Evolutionary conservation across 495 filamentous ascomycete genomes (phyloP).

Genomic region (Thozetella sp.): DNA sequence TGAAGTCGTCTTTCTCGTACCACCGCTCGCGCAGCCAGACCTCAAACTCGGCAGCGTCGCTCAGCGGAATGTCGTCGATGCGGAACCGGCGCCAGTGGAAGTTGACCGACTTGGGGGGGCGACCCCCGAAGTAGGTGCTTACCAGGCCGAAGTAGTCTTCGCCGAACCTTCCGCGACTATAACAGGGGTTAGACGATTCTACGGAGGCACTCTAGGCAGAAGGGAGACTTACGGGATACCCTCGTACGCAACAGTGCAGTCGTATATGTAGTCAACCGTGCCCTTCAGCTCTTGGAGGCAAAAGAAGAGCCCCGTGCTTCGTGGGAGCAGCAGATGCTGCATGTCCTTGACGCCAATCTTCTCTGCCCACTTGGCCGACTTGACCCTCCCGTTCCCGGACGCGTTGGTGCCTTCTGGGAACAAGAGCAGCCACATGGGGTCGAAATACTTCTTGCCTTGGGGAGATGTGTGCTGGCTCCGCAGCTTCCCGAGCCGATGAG

Average conservation of each 20-base stretch:
- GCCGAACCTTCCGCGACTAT: constrained; percentile 71
- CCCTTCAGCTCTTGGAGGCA: constrained; percentile 71
- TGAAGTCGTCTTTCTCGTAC: constrained; percentile 77
- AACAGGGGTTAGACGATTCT: too few relatives aligned
- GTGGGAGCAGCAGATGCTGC: constrained; percentile 69
- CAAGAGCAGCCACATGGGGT: constrained; percentile 86
- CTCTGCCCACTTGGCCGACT: constrained; percentile 68
- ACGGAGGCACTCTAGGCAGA: too few relatives aligned
- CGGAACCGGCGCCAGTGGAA: constrained; percentile 81
- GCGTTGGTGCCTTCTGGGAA: constrained; percentile 86
- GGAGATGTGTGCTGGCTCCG: constrained; percentile 54
- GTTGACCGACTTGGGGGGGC: constrained; percentile 80
- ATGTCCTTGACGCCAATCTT: constrained; percentile 68
- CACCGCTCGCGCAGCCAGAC: constrained; percentile 75
- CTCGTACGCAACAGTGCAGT: constrained; percentile 85
- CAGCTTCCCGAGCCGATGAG: constrained; percentile 69
- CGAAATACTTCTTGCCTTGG: constrained; percentile 50
- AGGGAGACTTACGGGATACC: constrained; percentile 72
- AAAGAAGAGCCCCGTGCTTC: constrained; percentile 76
- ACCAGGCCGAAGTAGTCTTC: constrained; percentile 76
- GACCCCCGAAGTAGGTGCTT: constrained; percentile 74
- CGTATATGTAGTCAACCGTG: constrained; percentile 80
- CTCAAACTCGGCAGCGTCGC: constrained; percentile 64
- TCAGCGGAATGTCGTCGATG: constrained; percentile 66
- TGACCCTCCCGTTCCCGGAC: constrained; percentile 62